A percentile compares a stretch with the other conserved stretches of the same genome.
Conservation (phyloP, 2,329 filamentous ascomycete genomes). For the Aspergillus sp. region DNA sequence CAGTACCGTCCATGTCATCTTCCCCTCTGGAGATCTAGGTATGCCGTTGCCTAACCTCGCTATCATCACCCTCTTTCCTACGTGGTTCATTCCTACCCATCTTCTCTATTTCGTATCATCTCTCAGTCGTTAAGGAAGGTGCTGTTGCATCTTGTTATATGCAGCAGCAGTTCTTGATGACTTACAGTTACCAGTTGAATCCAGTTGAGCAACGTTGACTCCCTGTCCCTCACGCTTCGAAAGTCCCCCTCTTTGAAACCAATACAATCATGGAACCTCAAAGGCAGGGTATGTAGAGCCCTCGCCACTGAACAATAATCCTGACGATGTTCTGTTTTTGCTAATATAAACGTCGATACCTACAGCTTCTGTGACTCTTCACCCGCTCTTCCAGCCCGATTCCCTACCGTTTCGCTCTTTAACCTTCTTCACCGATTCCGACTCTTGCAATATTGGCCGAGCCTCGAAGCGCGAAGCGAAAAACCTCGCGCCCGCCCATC, state of each 20-base stretch:
- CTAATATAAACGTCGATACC: not conserved
- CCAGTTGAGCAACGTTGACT: too few relatives aligned
- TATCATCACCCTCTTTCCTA: not conserved
- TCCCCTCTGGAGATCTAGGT: not conserved
- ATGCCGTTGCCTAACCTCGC: not conserved
- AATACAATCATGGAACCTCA: conserved; percentile 15
- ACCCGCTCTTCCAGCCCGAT: conserved; percentile 19
- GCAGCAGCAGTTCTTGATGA: too few relatives aligned
- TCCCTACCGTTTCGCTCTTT: conserved; percentile 27
- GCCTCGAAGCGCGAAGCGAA: conserved; percentile 36
- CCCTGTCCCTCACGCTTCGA: too few relatives aligned
- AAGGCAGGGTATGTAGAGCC: conserved; percentile 15
- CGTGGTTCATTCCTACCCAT: too few relatives aligned
- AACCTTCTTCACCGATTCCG: conserved; percentile 22
- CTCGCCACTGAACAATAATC: too few relatives aligned
- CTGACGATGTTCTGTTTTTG: too few relatives aligned
- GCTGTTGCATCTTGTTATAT: too few relatives aligned
- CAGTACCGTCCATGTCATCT: conserved; percentile 2
- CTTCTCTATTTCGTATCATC: too few relatives aligned
- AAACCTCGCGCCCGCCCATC: conserved; percentile 26
- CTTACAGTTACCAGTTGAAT: too few relatives aligned
- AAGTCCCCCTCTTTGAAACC: too few relatives aligned
- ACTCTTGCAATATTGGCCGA: conserved; percentile 34
- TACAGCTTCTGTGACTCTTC: conserved; percentile 30
- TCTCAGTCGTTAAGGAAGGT: too few relatives aligned